A percentile compares a stretch with the other conserved stretches of the same genome.
Conservation (phyloP, 2,329 filamentous ascomycete genomes). For the Chaetomiaceae sp. region DNA sequence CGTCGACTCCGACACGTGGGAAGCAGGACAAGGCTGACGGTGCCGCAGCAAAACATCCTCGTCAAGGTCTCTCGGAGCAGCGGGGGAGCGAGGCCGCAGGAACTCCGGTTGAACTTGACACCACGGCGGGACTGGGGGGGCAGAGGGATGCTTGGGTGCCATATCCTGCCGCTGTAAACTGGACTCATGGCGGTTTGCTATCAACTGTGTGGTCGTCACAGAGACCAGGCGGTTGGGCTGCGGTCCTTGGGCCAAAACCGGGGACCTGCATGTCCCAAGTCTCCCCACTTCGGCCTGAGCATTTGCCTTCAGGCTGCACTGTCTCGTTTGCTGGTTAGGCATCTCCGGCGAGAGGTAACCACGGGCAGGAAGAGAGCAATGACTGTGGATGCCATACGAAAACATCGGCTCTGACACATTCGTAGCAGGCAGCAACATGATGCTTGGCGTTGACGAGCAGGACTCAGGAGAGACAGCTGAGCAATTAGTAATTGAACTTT, state of each 20-base stretch:
- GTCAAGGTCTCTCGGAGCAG: constrained; percentile 60
- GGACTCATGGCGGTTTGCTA: not conserved
- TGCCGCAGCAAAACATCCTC: constrained; percentile 58
- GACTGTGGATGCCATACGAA: too few species aligned
- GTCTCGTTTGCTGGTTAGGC: constrained; percentile 7
- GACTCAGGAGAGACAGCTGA: too few species aligned
- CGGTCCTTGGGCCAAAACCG: constrained; percentile 10
- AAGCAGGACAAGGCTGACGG: constrained; percentile 24
- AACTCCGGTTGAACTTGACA: constrained; percentile 67
- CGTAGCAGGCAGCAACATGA: too few species aligned
- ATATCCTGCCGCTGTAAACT: constrained; percentile 71
- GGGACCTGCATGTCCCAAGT: not conserved
- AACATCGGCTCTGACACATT: too few species aligned
- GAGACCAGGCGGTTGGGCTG: constrained; percentile 12
- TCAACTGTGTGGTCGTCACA: not conserved
- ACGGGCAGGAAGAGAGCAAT: too few species aligned
- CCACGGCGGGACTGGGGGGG: constrained; percentile 86
- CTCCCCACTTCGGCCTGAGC: constrained; percentile 7
- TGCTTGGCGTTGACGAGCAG: too few species aligned
- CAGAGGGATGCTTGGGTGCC: constrained; percentile 82
- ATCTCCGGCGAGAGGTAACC: too few species aligned
- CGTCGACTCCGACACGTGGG: not conserved
- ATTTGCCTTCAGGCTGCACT: constrained; percentile 2
- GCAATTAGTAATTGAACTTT: too few species aligned
- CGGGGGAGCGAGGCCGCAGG: constrained; percentile 41